Base-by-base conservation (phyloP, 1,284 basidiomycete genomes). In the Rhodotorula sp. region DNA sequence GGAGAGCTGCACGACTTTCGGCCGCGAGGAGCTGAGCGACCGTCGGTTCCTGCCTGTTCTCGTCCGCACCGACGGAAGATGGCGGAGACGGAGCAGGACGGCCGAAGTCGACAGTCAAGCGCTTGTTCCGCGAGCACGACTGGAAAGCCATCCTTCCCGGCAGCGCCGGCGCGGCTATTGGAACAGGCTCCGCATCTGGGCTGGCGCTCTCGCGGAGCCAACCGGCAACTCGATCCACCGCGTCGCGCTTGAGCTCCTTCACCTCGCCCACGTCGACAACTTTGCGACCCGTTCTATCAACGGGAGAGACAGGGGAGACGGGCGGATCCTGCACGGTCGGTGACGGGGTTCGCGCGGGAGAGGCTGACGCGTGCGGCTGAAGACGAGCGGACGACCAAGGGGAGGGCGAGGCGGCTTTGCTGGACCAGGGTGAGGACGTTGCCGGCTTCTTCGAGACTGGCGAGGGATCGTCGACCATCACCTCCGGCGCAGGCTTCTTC, bases 191-290 rank as follows among this genome's bases (percentile, higher is more conserved):
- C 20, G 15, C 13, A 4, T 34, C 34, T 13, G 36, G 24, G 15
- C 27, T n/a, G 49, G 13, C 29, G 22, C 48, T 58, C 9, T 49
- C 48, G 8, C 36, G n/a, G 5, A 72, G 54, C 73, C 73, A 72
- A 22, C 62, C 57, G 20, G 55, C 30, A 10, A 74, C 47, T 10
- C 73, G 62, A 2, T 24, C 51, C 36, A 64, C 61, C 3, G 73
- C 73, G 1, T 68, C 68, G 13, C 64, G 56, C 59, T 66, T 72
- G 20, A 74, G 55, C 4, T 52, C 66, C 29, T 68, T 65, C n/a
- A 68, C 30, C 58, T 74, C 73, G 27, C 2, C 49, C 1, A 30
- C 47, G 15, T 72, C 54, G 59, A 74, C 64, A 29, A 74, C 66
- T 36, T 72, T 74, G 29, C 70, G 65, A 0, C 73, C 73, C 0